These are phyloP conservation scores for Graphiopsis chlorocephala DNA, from an alignment of 2,329 filamentous ascomycete genomes.

Conservation along the genomic window DNA sequence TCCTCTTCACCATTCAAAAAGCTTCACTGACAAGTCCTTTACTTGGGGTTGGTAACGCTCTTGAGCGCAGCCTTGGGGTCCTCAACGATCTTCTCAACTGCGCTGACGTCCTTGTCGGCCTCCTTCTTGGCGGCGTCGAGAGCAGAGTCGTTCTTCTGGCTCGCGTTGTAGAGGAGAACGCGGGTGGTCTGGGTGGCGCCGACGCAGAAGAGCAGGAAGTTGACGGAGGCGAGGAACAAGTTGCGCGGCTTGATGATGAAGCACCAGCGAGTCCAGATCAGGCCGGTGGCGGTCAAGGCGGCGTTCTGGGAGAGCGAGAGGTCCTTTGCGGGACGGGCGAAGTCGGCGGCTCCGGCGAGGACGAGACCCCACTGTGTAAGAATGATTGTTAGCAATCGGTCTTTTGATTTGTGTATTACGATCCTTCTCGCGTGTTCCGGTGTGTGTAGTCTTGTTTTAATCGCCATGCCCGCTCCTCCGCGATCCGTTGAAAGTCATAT, in stretches of 20 bases:
- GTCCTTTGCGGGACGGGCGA: constrained; percentile 85
- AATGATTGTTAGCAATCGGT: constrained; percentile 8
- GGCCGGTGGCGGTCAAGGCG: constrained; percentile 83
- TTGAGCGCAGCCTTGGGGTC: constrained; percentile 25
- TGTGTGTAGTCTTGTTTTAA: background rate
- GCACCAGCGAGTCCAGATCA: constrained; percentile 99
- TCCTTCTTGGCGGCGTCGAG: constrained; percentile 42
- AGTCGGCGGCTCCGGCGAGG: constrained; percentile 86
- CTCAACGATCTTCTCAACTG: constrained; percentile 35
- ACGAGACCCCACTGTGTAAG: constrained; percentile 77
- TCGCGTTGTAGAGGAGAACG: constrained; percentile 66
- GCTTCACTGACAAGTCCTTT: background rate
- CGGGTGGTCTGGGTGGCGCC: constrained; percentile 78
- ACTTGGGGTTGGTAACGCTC: constrained; percentile 17
- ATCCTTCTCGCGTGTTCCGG: background rate
- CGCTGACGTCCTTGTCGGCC: constrained; percentile 31
- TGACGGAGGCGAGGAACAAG: constrained; percentile 87
- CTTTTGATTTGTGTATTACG: background rate
- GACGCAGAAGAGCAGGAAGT: constrained; percentile 94
- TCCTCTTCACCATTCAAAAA: background rate
- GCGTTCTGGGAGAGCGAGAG: constrained; percentile 91
- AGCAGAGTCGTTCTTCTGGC: constrained; percentile 54
- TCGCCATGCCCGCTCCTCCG: constrained; percentile 4
- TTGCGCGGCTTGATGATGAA: constrained; percentile 94
- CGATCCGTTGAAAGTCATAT: background rate